phyloP scores from a whole-genome alignment of 495 filamentous ascomycete genomes.

The Schizothecium vesticola region DNA sequence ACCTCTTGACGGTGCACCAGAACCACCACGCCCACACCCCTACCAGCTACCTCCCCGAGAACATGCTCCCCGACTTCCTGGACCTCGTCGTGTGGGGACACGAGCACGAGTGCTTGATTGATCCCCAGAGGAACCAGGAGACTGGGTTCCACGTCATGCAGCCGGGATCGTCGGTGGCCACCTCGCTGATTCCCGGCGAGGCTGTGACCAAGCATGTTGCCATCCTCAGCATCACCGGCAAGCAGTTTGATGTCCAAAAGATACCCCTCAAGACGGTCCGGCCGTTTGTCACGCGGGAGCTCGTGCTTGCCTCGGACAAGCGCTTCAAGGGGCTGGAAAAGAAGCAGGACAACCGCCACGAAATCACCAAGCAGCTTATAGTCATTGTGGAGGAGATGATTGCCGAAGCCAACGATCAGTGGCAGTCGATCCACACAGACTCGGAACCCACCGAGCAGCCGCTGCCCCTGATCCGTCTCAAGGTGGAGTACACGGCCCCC shows the following conservation, averaged over 20 bases:
- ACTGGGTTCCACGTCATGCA: slow-evolving; percentile 95
- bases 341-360: slow-evolving; percentile 73
- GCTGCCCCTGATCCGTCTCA: slow-evolving; percentile 77
- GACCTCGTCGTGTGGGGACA: slow-evolving; percentile 96
- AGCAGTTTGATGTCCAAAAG: slow-evolving; percentile 73
- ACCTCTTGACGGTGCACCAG: slow-evolving; percentile 91
- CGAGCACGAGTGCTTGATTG: slow-evolving; percentile 93
- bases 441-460: slow-evolving; percentile 61
- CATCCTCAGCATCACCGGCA: slow-evolving; percentile 76
- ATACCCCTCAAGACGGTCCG: slow-evolving; percentile 82
- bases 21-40: slow-evolving; percentile 90
- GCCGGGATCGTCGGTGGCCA: slow-evolving; percentile 92
- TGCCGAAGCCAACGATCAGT: slow-evolving; percentile 72
- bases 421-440: slow-evolving; percentile 64
- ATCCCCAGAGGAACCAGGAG: slow-evolving; percentile 74
- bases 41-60: slow-evolving; percentile 87
- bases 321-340: slow-evolving; percentile 71
- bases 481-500: slow-evolving; percentile 84
- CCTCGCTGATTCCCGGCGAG: slow-evolving; percentile 84
- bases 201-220: slow-evolving; percentile 87
- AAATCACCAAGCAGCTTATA: slow-evolving; percentile 72
- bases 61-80: slow-evolving; percentile 86
- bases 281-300: slow-evolving; percentile 83
- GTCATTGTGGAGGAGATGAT: slow-evolving; percentile 79
- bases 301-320: slow-evolving; percentile 69